phyloP scores from a whole-genome alignment of 2,329 filamentous ascomycete species.

The Penicillium brevicompactum region DNA sequence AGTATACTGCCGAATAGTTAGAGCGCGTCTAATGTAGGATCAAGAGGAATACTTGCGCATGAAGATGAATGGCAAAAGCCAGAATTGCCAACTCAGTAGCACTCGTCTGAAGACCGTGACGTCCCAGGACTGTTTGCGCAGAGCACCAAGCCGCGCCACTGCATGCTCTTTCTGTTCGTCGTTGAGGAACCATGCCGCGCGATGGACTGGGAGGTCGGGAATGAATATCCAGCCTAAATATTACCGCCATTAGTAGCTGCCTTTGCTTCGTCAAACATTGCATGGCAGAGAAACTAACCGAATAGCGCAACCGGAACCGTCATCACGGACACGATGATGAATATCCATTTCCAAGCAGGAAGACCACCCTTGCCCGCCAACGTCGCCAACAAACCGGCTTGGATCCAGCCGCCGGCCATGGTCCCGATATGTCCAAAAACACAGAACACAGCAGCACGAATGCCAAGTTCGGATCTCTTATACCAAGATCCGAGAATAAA shows the following conservation, averaged over 20 bases:
- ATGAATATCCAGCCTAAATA: conserved; percentile 47
- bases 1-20: conserved; percentile 37
- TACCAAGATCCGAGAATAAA: conserved; percentile 52
- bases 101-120: conserved; percentile 36
- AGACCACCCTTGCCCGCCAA: conserved; percentile 39
- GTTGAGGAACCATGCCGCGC: conserved; percentile 45
- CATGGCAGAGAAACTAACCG: conserved; percentile 24
- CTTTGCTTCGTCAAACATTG: background rate
- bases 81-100: conserved; percentile 50
- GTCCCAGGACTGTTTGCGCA: conserved; percentile 31
- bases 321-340: conserved; percentile 47
- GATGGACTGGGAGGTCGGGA: conserved; percentile 46
- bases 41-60: conserved; percentile 38
- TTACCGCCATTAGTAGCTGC: background rate
- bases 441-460: conserved; percentile 36
- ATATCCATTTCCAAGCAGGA: conserved; percentile 48
- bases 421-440: conserved; percentile 47
- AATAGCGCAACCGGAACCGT: conserved; percentile 47
- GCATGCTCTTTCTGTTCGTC: conserved; percentile 39
- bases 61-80: conserved; percentile 48
- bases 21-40: background rate
- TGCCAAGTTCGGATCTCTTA: conserved; percentile 46
- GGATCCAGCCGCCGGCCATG: conserved; percentile 51
- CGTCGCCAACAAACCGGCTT: conserved; percentile 43
- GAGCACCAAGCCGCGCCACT: conserved; percentile 38